phyloP scores from a whole-genome alignment of 2,329 filamentous ascomycete genomes.

The Ophiostoma sp. region DNA sequence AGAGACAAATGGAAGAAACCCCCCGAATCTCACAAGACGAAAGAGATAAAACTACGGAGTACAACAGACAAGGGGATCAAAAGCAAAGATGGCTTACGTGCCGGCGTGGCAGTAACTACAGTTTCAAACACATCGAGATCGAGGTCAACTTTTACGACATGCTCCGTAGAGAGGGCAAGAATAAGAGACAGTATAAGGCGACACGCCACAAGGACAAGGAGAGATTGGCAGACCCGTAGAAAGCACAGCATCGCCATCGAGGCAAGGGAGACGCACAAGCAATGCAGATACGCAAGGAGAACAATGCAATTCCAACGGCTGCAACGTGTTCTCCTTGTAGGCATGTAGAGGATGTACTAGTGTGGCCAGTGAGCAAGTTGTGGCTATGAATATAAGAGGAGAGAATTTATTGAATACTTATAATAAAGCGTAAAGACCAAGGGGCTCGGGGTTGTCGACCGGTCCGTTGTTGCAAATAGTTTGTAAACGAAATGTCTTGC shows the following conservation, averaged over 20 bases:
- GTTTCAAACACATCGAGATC: slow-evolving; percentile 2
- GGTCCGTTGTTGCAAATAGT: slow-evolving; percentile 1
- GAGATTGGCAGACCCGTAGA: slow-evolving; percentile 2
- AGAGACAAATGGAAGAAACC: too few relatives aligned
- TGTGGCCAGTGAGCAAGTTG: too few relatives aligned
- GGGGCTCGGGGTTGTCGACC: slow-evolving; percentile 4
- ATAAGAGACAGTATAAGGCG: neutral
- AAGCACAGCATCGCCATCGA: neutral
- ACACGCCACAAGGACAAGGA: neutral
- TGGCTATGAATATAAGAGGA: neutral
- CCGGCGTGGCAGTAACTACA: slow-evolving; percentile 4
- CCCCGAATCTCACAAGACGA: too few relatives aligned
- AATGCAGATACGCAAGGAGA: slow-evolving; percentile 5
- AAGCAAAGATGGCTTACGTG: neutral
- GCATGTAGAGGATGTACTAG: too few relatives aligned
- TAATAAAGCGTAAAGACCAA: neutral
- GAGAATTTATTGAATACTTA: neutral
- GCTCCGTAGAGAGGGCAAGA: neutral
- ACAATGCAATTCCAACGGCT: slow-evolving; percentile 9
- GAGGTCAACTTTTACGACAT: neutral
- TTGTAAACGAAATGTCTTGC: neutral
- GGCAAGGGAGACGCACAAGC: neutral
- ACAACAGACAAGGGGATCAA: neutral
- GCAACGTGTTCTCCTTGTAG: neutral
- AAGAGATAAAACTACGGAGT: neutral